Conservation (phyloP, 768 basidiomycete genomes). For the Lenzites betulinus region DNA sequence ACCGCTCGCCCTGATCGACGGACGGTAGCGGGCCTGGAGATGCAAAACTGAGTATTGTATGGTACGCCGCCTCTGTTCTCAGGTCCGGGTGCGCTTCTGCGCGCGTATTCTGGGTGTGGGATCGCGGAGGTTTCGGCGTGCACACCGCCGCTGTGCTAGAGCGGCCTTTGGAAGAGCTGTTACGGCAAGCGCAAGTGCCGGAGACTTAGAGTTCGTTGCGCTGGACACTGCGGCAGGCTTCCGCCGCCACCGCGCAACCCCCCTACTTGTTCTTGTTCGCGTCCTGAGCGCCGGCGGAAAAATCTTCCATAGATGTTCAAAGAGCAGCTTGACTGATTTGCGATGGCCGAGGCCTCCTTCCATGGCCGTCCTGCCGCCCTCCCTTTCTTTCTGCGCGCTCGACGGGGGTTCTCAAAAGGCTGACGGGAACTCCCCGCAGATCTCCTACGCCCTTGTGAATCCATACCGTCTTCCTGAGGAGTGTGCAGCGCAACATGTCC, state of each 20-base stretch:
- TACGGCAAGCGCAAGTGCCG: neutral
- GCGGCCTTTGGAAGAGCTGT: neutral
- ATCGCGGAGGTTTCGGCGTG: neutral
- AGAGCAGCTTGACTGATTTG: conserved; percentile 3
- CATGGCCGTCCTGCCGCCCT: neutral
- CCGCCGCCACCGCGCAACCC: too few species aligned
- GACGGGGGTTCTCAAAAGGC: neutral
- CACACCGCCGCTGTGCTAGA: neutral
- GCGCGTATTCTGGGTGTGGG: neutral
- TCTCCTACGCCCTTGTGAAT: neutral
- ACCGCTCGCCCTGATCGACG: neutral
- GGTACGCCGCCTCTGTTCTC: neutral
- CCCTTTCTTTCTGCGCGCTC: too few species aligned
- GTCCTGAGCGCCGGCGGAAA: neutral
- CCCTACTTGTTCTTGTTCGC: neutral
- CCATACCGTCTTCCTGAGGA: neutral
- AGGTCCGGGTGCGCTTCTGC: neutral
- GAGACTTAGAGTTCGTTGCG: neutral
- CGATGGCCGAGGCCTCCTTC: neutral
- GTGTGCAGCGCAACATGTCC: neutral
- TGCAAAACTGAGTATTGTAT: neutral
- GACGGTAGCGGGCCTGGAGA: neutral
- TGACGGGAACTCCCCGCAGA: neutral
- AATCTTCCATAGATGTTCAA: neutral
- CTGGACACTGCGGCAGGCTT: neutral